Evolutionary conservation across 139 green algal genomes (phyloP), one percentile per base, ranked within the genome.

Genomic region (Coelastrella sp.): DNA sequence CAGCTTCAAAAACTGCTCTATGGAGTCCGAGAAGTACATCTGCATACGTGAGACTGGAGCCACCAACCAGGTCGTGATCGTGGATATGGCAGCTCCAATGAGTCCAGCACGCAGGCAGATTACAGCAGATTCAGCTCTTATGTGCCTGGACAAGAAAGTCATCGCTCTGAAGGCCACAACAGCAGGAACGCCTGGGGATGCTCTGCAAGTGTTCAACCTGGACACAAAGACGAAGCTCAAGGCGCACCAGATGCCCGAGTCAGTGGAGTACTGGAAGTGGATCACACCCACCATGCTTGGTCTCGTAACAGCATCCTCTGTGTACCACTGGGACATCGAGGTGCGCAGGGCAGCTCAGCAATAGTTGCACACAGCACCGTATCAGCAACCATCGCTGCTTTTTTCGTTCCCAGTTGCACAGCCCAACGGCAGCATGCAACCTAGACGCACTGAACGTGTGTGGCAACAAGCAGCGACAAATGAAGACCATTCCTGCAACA

Each of bases 231-330:
- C 94, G n/a, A 99, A 99, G 94, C 95, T 99, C 74, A 99, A 99
- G 94, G 95, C 95, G 0, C 96, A 98, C 90, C 95, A 98, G 90
- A 99, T 99, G 95, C 93, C 95, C 10, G 96, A 99, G 95, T 93
- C 94, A 22, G 97, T 99, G 16, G 97, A 99, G 83, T 99, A 98
- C 92, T 99, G 98, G 98, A 99, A 99, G 90, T 99, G 98, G 98
- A 97, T 99, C 77, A 95, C 87, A 19, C 68, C 94, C 75, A 95
- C 88, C 11, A 95, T 95, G 90, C 89, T 99, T 66, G 98, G 98
- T 32, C 92, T 99, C 23, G 97, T 99, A 14, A 99, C 98, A 16
- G 92, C 95, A 68, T 94, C 90, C 4, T 90, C 96, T 0, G 98
- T 99, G 23, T 99, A 99, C 93, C 97, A 99, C 93, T 99, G 98